Conservation (phyloP, 2,329 filamentous ascomycete species). For the Aspergillus quadricinctus region DNA sequence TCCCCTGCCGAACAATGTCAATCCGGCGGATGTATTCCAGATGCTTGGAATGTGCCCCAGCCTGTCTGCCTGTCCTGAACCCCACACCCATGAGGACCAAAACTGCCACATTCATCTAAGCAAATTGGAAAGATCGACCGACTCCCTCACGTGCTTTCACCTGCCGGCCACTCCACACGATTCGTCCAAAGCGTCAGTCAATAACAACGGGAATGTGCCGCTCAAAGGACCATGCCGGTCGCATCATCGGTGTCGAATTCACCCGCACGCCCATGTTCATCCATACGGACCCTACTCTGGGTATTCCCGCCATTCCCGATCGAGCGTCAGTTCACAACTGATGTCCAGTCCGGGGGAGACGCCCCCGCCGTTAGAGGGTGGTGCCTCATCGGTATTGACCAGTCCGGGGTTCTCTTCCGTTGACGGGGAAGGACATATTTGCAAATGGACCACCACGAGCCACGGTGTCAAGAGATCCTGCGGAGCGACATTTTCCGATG, state of each 20-base stretch:
- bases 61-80: conserved; percentile 23
- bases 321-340: conserved; percentile 35
- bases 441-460: conserved; percentile 31
- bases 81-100: conserved; percentile 19
- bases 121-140: conserved; percentile 18
- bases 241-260: conserved; percentile 31
- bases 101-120: conserved; percentile 11
- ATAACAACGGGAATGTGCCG: conserved; percentile 16
- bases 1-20: conserved; percentile 27
- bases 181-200: conserved; percentile 25
- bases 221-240: conserved; percentile 29
- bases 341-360: conserved; percentile 35
- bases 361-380: conserved; percentile 33
- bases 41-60: conserved; percentile 34
- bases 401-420: conserved; percentile 31
- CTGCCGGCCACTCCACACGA: conserved; percentile 27
- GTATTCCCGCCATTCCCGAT: conserved; percentile 34
- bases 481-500: conserved; percentile 32
- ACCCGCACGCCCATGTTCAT: conserved; percentile 30
- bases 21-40: conserved; percentile 33
- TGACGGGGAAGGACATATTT: conserved; percentile 33
- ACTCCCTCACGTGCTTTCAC: conserved; percentile 28
- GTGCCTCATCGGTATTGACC: conserved; percentile 32
- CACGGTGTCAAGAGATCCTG: conserved; percentile 28
- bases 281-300: conserved; percentile 32